These are phyloP conservation scores for Colletotrichum sp. DNA, from an alignment of 2,329 filamentous ascomycete genomes.

Conservation along the genomic window DNA sequence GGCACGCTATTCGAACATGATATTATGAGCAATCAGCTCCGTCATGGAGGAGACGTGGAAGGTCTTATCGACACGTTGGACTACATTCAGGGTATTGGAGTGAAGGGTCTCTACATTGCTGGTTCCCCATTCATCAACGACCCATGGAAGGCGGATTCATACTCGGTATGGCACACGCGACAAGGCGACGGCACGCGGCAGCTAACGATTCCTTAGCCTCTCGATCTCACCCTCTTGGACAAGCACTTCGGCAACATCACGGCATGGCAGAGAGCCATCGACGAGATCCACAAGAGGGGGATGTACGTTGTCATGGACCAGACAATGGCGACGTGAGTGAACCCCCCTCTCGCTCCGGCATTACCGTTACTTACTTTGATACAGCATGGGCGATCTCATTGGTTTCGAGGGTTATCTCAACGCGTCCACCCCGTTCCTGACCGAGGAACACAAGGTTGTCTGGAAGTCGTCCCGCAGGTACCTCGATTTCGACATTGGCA, in stretches of 20 bases:
- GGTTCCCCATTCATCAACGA: slow-evolving; percentile 68
- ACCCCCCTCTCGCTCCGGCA: not conserved
- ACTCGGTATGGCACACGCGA: slow-evolving; percentile 35
- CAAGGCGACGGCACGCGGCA: slow-evolving; percentile 23
- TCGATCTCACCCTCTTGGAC: slow-evolving; percentile 68
- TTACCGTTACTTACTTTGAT: slow-evolving; percentile 1
- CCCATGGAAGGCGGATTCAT: slow-evolving; percentile 67
- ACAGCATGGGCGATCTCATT: slow-evolving; percentile 66
- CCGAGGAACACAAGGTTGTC: slow-evolving; percentile 58
- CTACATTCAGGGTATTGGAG: slow-evolving; percentile 68
- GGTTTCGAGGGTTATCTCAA: slow-evolving; percentile 67
- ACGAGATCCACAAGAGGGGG: slow-evolving; percentile 62
- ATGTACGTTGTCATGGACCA: slow-evolving; percentile 73
- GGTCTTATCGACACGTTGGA: slow-evolving; percentile 65
- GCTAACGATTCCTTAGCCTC: slow-evolving; percentile 32
- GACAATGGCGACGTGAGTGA: slow-evolving; percentile 48
- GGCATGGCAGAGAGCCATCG: slow-evolving; percentile 60
- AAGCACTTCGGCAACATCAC: slow-evolving; percentile 64
- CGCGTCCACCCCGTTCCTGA: slow-evolving; percentile 57
- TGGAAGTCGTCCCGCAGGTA: slow-evolving; percentile 62
- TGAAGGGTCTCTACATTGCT: slow-evolving; percentile 66
- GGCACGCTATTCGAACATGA: slow-evolving; percentile 66
- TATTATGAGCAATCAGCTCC: slow-evolving; percentile 62
- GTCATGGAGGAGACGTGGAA: slow-evolving; percentile 64
- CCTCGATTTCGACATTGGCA: slow-evolving; percentile 60